These are phyloP conservation scores for Hippophae rhamnoides DNA, from an alignment of 306 rosid species.

Conservation along the genomic window DNA sequence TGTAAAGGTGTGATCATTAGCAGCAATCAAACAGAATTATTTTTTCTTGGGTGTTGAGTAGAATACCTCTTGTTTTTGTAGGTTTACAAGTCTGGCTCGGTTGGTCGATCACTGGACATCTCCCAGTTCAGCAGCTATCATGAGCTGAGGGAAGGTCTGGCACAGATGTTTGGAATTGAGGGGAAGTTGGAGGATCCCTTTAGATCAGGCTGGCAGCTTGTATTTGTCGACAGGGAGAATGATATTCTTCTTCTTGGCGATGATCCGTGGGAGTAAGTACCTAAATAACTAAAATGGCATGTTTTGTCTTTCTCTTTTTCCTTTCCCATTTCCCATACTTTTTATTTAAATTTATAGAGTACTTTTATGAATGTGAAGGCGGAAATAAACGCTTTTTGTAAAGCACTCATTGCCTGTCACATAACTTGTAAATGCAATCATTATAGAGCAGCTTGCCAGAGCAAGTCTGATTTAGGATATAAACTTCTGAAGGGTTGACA, in stretches of 20 bases:
- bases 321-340: too few relatives aligned
- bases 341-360: too few relatives aligned
- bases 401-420: too few relatives aligned
- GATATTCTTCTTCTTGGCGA: slow-evolving; percentile 96
- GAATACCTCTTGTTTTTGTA: slow-evolving; percentile 28
- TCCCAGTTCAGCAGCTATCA: slow-evolving; percentile 86
- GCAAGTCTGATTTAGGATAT: too few relatives aligned
- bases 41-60: slow-evolving; percentile 4
- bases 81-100: slow-evolving; percentile 81
- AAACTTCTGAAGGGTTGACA: too few relatives aligned
- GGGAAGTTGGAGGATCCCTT: slow-evolving; percentile 81
- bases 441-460: too few relatives aligned
- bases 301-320: too few relatives aligned
- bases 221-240: slow-evolving; percentile 93
- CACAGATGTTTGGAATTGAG: slow-evolving; percentile 91
- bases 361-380: too few relatives aligned
- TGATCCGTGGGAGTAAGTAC: slow-evolving; percentile 91
- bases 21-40: slow-evolving; percentile 1
- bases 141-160: slow-evolving; percentile 86
- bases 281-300: background rate
- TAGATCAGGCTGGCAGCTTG: slow-evolving; percentile 99
- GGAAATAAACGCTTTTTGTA: too few relatives aligned
- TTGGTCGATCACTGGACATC: slow-evolving; percentile 87
- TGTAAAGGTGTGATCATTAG: slow-evolving; percentile 50
- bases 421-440: too few relatives aligned